Evolutionary conservation across 2,329 filamentous ascomycete species (phyloP).

Genomic region (Fusarium odoratissimum): DNA sequence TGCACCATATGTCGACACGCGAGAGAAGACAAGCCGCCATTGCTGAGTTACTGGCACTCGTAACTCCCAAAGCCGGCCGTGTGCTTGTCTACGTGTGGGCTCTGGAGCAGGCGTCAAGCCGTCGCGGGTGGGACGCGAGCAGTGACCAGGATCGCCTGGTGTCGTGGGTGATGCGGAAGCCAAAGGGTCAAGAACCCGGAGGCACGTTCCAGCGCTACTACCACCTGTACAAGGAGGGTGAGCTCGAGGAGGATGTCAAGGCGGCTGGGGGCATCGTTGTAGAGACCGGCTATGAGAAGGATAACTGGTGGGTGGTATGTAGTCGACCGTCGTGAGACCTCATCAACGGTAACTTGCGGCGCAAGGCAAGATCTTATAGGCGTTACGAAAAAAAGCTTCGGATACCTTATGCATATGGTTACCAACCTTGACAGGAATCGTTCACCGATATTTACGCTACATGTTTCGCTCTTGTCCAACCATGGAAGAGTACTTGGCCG

Average conservation of each 20-base stretch:
- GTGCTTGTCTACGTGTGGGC: slow-evolving; percentile 95
- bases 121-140: slow-evolving; percentile 88
- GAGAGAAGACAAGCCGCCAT: slow-evolving; percentile 80
- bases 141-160: slow-evolving; percentile 93
- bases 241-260: slow-evolving; percentile 83
- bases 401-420: neutral
- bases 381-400: slow-evolving; percentile 7
- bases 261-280: slow-evolving; percentile 80
- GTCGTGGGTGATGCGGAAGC: slow-evolving; percentile 81
- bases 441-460: slow-evolving; percentile 11
- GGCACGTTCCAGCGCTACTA: slow-evolving; percentile 90
- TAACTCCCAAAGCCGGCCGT: slow-evolving; percentile 71
- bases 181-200: slow-evolving; percentile 50
- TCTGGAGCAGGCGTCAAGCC: slow-evolving; percentile 87
- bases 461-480: slow-evolving; percentile 19
- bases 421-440: slow-evolving; percentile 6
- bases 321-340: slow-evolving; percentile 43
- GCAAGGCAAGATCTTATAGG: slow-evolving; percentile 17
- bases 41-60: slow-evolving; percentile 73
- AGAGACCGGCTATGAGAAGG: slow-evolving; percentile 90
- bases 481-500: slow-evolving; percentile 10
- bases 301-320: slow-evolving; percentile 95
- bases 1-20: slow-evolving; percentile 90
- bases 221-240: slow-evolving; percentile 87
- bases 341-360: slow-evolving; percentile 11